A percentile compares a stretch with the other conserved stretches of the same genome.
phyloP scores from a whole-genome alignment of 2,329 filamentous ascomycete species.

The Colletotrichum sidae region DNA sequence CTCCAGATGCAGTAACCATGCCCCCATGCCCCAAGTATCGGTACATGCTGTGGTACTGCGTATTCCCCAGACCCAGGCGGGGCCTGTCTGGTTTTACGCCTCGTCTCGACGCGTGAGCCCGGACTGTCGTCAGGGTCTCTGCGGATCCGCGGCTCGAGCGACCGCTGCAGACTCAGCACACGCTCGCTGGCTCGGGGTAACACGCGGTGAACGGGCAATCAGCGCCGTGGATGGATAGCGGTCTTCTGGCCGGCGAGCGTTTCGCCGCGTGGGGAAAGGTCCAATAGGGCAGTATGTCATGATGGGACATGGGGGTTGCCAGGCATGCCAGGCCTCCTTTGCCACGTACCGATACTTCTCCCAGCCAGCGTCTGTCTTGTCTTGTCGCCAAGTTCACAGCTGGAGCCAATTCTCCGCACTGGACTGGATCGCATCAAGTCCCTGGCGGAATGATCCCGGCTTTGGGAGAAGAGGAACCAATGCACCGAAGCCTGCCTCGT shows the following conservation, averaged over 20 bases:
- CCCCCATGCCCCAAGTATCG: conserved; percentile 25
- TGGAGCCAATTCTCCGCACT: conserved; percentile 31
- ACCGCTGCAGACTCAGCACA: conserved; percentile 19
- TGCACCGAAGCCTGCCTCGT: conserved; percentile 33
- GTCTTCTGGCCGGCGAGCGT: conserved; percentile 30
- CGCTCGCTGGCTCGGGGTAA: conserved; percentile 13
- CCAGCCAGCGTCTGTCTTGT: conserved; percentile 2
- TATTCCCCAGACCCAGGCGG: conserved; percentile 15
- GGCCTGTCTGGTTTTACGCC: conserved; percentile 14
- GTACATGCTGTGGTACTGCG: neutral
- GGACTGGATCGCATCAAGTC: conserved; percentile 36
- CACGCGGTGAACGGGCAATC: conserved; percentile 15
- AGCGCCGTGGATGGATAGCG: conserved; percentile 14
- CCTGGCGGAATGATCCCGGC: conserved; percentile 22
- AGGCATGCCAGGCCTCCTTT: neutral
- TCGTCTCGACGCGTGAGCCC: conserved; percentile 28
- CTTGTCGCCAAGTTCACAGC: conserved; percentile 1
- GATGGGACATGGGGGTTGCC: conserved; percentile 21
- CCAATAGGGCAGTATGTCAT: conserved; percentile 24
- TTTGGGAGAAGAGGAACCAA: conserved; percentile 21
- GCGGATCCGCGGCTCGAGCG: conserved; percentile 38
- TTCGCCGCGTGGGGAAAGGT: conserved; percentile 34
- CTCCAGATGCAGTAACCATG: conserved; percentile 25
- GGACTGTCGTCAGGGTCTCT: conserved; percentile 25
- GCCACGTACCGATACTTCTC: conserved; percentile 27